phyloP scores from a whole-genome alignment of 164 flowering plant species.

The Kalanchoe fedtschenkoi region DNA sequence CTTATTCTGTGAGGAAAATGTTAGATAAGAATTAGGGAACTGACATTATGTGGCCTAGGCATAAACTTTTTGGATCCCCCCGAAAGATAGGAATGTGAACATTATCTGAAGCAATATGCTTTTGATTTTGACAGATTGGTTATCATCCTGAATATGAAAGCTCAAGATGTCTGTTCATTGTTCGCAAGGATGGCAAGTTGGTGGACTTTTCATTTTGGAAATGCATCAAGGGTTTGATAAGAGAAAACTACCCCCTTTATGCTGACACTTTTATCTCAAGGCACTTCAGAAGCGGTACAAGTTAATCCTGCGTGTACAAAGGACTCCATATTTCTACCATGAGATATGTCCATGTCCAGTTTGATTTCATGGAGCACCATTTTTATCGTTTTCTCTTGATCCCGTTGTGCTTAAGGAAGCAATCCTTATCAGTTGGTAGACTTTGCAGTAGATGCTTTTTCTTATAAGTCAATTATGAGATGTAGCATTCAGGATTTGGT shows the following conservation, averaged over 20 bases:
- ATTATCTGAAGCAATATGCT: background rate
- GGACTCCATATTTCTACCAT: too few species aligned
- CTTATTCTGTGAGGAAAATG: too few species aligned
- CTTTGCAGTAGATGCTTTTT: too few species aligned
- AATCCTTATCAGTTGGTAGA: too few species aligned
- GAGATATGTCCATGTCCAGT: too few species aligned
- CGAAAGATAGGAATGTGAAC: background rate
- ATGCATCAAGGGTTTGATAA: constrained; percentile 83
- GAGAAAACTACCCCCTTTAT: constrained; percentile 73
- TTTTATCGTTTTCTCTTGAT: too few species aligned
- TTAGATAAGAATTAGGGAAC: background rate
- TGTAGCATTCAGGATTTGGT: too few species aligned
- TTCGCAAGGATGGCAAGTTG: constrained; percentile 64
- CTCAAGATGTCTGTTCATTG: constrained; percentile 86
- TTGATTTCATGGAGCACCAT: too few species aligned
- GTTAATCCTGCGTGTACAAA: too few species aligned
- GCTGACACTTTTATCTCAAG: constrained; percentile 78
- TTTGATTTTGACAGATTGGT: constrained; percentile 46
- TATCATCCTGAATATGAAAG: constrained; percentile 74
- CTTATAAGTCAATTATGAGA: too few species aligned
- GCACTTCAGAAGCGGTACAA: constrained; percentile 51
- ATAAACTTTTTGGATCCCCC: background rate
- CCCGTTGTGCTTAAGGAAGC: too few species aligned
- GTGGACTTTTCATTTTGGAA: constrained; percentile 96
- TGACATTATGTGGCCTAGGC: background rate